A percentile compares a stretch with the other conserved stretches of the same genome.
Conservation (phyloP, 306 rosid species). For the Betula pendula region DNA sequence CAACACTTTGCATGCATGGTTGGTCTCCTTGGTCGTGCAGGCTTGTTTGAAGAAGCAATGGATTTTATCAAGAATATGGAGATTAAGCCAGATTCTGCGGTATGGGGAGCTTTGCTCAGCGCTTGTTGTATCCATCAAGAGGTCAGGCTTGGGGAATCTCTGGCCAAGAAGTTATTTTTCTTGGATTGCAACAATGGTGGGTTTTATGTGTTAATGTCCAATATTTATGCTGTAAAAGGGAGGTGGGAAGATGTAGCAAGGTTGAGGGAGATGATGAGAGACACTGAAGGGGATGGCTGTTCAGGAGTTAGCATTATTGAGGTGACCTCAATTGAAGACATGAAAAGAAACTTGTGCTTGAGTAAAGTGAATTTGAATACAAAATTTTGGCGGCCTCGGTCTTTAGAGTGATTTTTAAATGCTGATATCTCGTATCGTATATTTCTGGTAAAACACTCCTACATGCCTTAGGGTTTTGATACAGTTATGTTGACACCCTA, state of each 20-base stretch:
- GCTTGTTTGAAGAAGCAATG: slow-evolving; percentile 66
- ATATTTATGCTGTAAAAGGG: slow-evolving; percentile 65
- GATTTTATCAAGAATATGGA: slow-evolving; percentile 52
- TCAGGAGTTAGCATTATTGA: slow-evolving; percentile 59
- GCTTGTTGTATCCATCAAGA: slow-evolving; percentile 73
- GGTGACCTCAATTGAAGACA: slow-evolving; percentile 29
- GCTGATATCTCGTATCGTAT: background rate
- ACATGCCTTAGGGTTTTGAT: too few species aligned
- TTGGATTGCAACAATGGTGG: slow-evolving; percentile 58
- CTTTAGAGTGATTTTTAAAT: slow-evolving; percentile 17
- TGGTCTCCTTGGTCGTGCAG: slow-evolving; percentile 63
- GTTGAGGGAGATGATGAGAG: slow-evolving; percentile 80
- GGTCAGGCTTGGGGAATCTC: slow-evolving; percentile 64
- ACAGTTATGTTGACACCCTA: too few species aligned
- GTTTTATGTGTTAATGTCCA: slow-evolving; percentile 69
- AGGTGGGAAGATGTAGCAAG: slow-evolving; percentile 82
- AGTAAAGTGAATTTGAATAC: background rate
- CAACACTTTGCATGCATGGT: slow-evolving; percentile 74
- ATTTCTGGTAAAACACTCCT: background rate
- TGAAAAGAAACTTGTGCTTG: background rate
- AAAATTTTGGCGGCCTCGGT: slow-evolving; percentile 31
- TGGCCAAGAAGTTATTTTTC: slow-evolving; percentile 59
- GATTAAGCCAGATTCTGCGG: slow-evolving; percentile 64
- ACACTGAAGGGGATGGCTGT: slow-evolving; percentile 62
- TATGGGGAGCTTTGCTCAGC: slow-evolving; percentile 70